Percentiles rank a stretch among this genome's conserved stretches.
Evolutionary conservation across 768 basidiomycete genomes (phyloP).

Genomic region (Cytidiella melzeri): DNA sequence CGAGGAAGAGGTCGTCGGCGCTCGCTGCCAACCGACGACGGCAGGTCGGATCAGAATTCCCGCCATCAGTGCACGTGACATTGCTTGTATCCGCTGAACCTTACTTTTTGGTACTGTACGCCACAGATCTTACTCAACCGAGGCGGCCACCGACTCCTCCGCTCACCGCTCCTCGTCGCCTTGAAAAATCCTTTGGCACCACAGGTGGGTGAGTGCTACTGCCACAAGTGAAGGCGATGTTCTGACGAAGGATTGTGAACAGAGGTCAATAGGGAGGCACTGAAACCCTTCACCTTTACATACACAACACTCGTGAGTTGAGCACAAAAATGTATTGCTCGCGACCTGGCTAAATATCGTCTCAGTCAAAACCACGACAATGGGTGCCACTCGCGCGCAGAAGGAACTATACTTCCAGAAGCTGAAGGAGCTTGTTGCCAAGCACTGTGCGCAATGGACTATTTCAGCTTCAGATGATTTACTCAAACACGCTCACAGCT

Average conservation of each 20-base stretch:
- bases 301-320: conserved; percentile 23
- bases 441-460: conserved; percentile 67
- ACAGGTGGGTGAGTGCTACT: conserved; percentile 40
- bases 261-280: conserved; percentile 96
- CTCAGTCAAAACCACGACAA: conserved; percentile 35
- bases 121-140: conserved; percentile 12
- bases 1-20: too few relatives aligned
- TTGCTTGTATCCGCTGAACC: conserved; percentile 15
- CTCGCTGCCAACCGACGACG: too few relatives aligned
- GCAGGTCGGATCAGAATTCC: not conserved
- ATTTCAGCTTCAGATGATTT: too few relatives aligned
- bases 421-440: conserved; percentile 86
- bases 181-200: conserved; percentile 96
- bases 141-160: conserved; percentile 8
- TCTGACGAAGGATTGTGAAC: conserved; percentile 7
- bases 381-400: conserved; percentile 89
- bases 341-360: conserved; percentile 11
- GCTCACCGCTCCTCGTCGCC: conserved; percentile 47
- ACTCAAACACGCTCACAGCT: conserved; percentile 43
- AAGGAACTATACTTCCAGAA: conserved; percentile 91
- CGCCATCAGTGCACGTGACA: conserved; percentile 8
- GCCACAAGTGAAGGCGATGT: not conserved
- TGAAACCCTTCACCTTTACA: conserved; percentile 28
- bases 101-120: conserved; percentile 21
- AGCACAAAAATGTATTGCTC: not conserved